phyloP scores from a whole-genome alignment of 2,329 filamentous ascomycete species.

The Raffaelea ambrosiae region DNA sequence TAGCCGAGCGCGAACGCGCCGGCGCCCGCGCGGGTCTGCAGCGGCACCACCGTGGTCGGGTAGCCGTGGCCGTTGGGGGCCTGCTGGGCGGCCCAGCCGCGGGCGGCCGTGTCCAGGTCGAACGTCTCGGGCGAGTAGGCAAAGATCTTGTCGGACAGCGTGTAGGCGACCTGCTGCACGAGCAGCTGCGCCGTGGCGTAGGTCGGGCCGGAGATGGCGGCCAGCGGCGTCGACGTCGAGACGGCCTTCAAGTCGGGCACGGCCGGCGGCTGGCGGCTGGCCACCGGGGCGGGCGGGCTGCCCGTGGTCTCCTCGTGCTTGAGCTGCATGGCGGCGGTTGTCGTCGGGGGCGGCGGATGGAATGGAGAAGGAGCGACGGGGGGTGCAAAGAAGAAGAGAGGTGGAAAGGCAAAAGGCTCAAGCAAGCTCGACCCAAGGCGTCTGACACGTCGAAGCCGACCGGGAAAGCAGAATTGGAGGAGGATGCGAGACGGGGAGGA shows the following conservation, averaged over 20 bases:
- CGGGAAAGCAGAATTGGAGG: neutral
- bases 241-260: conserved; percentile 24
- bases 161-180: conserved; percentile 92
- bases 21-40: conserved; percentile 83
- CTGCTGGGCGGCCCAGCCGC: conserved; percentile 61
- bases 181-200: conserved; percentile 91
- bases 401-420: neutral
- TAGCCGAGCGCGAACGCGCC: conserved; percentile 90
- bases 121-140: conserved; percentile 93
- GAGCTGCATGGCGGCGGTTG: conserved; percentile 15
- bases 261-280: conserved; percentile 1
- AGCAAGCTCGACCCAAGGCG: neutral
- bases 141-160: conserved; percentile 94
- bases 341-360: too few species aligned
- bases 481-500: neutral
- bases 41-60: conserved; percentile 64
- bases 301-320: conserved; percentile 15
- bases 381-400: neutral
- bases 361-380: neutral
- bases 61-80: conserved; percentile 79
- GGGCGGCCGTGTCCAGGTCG: conserved; percentile 76
- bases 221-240: conserved; percentile 42
- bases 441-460: too few species aligned
- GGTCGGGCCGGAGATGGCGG: conserved; percentile 71
- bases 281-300: conserved; percentile 9